These are phyloP conservation scores for Pisolithus tinctorius DNA, from an alignment of 768 basidiomycete genomes.

Conservation along the genomic window DNA sequence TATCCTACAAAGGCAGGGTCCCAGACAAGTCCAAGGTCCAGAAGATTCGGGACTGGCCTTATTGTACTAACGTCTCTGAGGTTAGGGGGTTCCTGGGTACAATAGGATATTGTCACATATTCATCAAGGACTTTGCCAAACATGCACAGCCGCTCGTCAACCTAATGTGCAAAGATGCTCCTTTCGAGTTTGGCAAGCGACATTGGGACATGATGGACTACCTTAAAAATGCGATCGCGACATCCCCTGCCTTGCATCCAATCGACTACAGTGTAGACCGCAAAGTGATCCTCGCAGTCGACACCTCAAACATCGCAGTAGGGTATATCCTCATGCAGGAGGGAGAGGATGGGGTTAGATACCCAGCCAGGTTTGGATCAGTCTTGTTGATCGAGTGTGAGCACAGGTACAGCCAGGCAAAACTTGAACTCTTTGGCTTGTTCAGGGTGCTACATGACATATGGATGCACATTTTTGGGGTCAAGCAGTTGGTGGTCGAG, in stretches of 20 bases:
- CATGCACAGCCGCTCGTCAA: conserved; percentile 17
- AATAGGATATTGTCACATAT: conserved; percentile 18
- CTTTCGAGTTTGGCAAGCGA: conserved; percentile 16
- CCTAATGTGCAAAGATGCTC: conserved; percentile 20
- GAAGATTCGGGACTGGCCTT: conserved; percentile 27
- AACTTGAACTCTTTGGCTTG: no score
- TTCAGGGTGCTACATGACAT: no score
- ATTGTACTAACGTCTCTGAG: conserved; percentile 10
- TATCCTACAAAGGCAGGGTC: conserved; percentile 27
- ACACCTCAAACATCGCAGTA: conserved; percentile 26
- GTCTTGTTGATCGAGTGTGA: no score
- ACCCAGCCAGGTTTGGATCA: no score
- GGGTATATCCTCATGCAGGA: conserved; percentile 24
- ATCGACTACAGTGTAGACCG: not conserved
- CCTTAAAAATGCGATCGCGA: conserved; percentile 4
- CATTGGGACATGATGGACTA: not conserved
- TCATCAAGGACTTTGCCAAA: conserved; percentile 23
- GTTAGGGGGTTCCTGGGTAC: conserved; percentile 26
- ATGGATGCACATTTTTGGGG: no score
- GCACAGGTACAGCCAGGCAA: no score
- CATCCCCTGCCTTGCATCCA: conserved; percentile 3
- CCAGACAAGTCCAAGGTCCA: conserved; percentile 21
- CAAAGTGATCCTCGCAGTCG: conserved; percentile 8
- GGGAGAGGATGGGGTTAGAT: not conserved
- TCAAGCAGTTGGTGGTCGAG: no score